A percentile compares a stretch with the other conserved stretches of the same genome.
Conservation (phyloP, 2,329 filamentous ascomycete species). For the Botrytis hyacinthi region DNA sequence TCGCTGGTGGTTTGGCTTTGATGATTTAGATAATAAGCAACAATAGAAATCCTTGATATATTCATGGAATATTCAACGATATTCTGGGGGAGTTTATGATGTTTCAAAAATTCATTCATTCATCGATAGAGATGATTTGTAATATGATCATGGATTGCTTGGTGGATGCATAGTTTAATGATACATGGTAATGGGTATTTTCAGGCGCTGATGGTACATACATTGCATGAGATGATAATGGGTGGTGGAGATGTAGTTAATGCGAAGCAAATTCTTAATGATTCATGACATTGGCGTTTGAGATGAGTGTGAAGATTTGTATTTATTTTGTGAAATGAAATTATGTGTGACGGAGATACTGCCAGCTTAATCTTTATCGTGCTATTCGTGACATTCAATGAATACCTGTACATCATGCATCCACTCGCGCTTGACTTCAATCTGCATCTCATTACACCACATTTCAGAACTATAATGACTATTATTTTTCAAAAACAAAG, state of each 20-base stretch:
- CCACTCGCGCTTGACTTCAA: no score
- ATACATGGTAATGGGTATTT: slow-evolving; percentile 2
- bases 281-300: not conserved
- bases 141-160: not conserved
- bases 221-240: not conserved
- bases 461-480: no score
- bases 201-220: not conserved
- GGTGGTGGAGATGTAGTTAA: not conserved
- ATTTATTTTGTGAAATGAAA: not conserved
- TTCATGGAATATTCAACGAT: not conserved
- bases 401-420: no score
- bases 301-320: not conserved
- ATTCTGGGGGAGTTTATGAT: not conserved
- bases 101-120: not conserved
- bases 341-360: no score
- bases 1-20: slow-evolving; percentile 29
- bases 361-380: no score
- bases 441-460: no score
- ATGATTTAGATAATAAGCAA: slow-evolving; percentile 22
- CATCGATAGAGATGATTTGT: not conserved
- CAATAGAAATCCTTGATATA: not conserved
- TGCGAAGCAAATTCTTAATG: not conserved
- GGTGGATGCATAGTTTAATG: not conserved
- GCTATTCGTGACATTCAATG: no score
- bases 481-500: no score